Conservation (phyloP, 805 yeast species). For the Saturnispora silvae region DNA sequence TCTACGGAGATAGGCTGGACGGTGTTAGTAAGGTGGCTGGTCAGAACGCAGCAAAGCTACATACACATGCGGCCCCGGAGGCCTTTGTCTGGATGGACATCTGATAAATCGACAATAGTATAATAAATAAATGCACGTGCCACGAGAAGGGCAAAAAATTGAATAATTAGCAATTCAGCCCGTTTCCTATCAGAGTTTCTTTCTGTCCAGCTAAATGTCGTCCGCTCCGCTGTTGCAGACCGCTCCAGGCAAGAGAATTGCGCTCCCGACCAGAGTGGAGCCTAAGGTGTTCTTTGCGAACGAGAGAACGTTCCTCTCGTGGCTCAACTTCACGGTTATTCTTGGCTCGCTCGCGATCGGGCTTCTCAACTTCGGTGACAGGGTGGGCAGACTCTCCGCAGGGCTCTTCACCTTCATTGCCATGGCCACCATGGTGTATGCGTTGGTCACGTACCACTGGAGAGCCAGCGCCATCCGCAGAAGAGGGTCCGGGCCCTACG, state of each 20-base stretch:
- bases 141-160: background rate
- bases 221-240: slow-evolving; percentile 65
- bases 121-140: no score
- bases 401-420: slow-evolving; percentile 91
- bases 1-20: no score
- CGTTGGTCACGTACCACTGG: slow-evolving; percentile 95
- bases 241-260: slow-evolving; percentile 71
- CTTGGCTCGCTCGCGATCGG: slow-evolving; percentile 96
- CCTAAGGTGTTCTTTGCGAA: slow-evolving; percentile 98
- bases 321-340: slow-evolving; percentile 98
- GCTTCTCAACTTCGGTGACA: slow-evolving; percentile 90
- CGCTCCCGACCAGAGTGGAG: slow-evolving; percentile 95
- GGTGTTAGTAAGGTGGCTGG: no score
- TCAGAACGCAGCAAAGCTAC: no score
- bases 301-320: slow-evolving; percentile 94
- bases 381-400: slow-evolving; percentile 84
- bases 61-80: background rate
- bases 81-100: no score
- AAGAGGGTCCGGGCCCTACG: slow-evolving; percentile 98
- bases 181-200: background rate
- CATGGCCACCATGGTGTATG: slow-evolving; percentile 96
- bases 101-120: no score
- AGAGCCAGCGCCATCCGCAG: slow-evolving; percentile 97
- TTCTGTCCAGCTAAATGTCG: slow-evolving; percentile 34
- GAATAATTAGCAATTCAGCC: background rate